Evolutionary conservation across 2,329 filamentous ascomycete genomes (phyloP), one percentile per base, ranked within the genome.

Genomic region (Penicillium sp.): DNA sequence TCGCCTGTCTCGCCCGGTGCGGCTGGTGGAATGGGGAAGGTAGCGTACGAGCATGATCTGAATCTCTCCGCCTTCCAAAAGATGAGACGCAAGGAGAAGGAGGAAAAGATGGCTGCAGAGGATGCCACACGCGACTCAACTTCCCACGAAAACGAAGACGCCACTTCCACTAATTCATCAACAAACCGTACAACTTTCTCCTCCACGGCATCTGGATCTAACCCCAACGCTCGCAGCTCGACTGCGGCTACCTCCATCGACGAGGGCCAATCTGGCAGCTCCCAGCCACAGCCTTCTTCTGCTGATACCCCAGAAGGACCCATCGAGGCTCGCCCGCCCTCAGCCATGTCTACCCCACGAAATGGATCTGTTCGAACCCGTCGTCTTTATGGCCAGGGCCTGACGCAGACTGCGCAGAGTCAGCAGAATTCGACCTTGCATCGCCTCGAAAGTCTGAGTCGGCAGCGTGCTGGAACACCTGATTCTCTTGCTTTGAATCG

Each of bases 171-270:
- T 1, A 84, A 83, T 18, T 92, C 88, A 67, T 88, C 88, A 64
- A 84, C 83, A 57, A 90, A 93, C 61, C 83, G 92, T 23, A 91
- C 92, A 60, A 96, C 92, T 0, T 79, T 79, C n/a, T 94, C 89
- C 1, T 97, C 93, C 0, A 95, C 90, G 0, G 88, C 87, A 6
- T 94, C 91, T 3, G 82, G 79, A 5, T 88, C 86, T 5, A 87
- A 85, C 5, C 86, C 85, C 0, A 82, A 87, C 34, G 84, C 85
- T 23, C 87, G 90, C 24, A 87, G 85, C 51, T 97, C 93, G 0
- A 96, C 92, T 1, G 90, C 92, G 6, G 92, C 91, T 3, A 97
- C 92, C 0, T 97, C 93, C 0, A 79, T 95, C 47, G 85, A 87
- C n/a, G 96, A 92, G 0, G 34, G 49, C 5, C 90, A 93, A 71